Base-by-base conservation (phyloP, 2,329 filamentous ascomycete species). In the Nannizziopsis barbatae region DNA sequence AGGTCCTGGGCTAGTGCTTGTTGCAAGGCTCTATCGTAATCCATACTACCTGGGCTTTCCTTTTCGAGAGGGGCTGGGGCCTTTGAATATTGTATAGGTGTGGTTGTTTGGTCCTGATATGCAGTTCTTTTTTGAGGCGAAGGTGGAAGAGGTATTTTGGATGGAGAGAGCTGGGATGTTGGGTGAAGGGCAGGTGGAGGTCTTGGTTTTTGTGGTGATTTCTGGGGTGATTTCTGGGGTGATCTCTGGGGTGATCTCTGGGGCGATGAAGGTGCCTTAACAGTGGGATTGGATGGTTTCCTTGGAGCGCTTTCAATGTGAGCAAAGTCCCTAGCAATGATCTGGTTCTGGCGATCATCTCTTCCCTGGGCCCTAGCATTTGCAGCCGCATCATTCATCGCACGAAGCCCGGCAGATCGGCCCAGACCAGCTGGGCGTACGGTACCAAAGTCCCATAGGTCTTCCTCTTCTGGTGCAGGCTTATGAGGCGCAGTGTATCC, bases 391-490 rank as follows among this genome's bases (percentile, higher is more conserved):
- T 89, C 86, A 55, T 86, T 88, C 80, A 95, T 80, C 0, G 80
- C 73, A 56, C 83, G 75, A 42, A 86, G 70, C 2, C 82, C 82
- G 40, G 77, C 61, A 27, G 74, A 75, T 52, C 81, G 80, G 22
- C 79, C 75, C 47, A 82, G 79, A 30, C 76, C 78, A n/a, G 83
- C 81, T 5, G 93, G 81, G 49, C 89, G 78, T 45, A 98, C 86
- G 0, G 92, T 98, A 38, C 92, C 92, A 71, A 98, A 98, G 65
- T 98, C 92, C 92, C 92, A 98, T 62, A 96, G 79, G 64, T 96
- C 92, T 63, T 95, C 86, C 31, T 84, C 76, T 50, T 81, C 75
- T 1, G 71, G 66, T n/a, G 68, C 64, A 54, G 64, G 58, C 45
- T 65, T 49, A 33, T 50, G 52, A n/a, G 39, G 40, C 56, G 58